phyloP scores from a whole-genome alignment of 2,329 filamentous ascomycete genomes.

The Fusarium sp. region DNA sequence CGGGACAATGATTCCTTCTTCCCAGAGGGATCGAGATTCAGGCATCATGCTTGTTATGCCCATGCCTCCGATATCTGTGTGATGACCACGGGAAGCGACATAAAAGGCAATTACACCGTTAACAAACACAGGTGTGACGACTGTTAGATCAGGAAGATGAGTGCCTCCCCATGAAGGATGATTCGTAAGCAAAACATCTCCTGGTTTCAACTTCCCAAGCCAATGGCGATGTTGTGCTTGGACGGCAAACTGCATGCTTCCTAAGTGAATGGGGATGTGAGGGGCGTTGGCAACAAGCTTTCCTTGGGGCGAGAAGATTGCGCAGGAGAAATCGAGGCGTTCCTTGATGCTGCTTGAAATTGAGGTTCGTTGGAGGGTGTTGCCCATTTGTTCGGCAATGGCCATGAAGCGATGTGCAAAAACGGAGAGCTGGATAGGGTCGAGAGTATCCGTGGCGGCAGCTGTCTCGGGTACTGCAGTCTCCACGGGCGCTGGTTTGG shows the following conservation, averaged over 20 bases:
- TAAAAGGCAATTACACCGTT: constrained; percentile 52
- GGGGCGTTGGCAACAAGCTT: constrained; percentile 52
- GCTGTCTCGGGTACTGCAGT: neutral
- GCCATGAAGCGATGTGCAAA: constrained; percentile 70
- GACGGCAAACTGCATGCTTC: constrained; percentile 57
- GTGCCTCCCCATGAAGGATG: constrained; percentile 55
- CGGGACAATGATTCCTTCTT: constrained; percentile 57
- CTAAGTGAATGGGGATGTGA: constrained; percentile 56
- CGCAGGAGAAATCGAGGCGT: constrained; percentile 58
- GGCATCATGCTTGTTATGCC: constrained; percentile 18
- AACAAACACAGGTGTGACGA: constrained; percentile 56
- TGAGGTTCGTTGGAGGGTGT: constrained; percentile 66
- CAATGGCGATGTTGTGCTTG: constrained; percentile 53
- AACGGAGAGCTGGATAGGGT: constrained; percentile 66
- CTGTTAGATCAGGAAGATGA: constrained; percentile 57
- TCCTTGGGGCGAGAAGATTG: constrained; percentile 56
- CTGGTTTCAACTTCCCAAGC: constrained; percentile 49
- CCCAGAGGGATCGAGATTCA: constrained; percentile 45
- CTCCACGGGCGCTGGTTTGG: no score
- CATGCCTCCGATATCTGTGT: constrained; percentile 50
- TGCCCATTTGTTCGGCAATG: constrained; percentile 70
- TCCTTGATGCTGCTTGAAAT: constrained; percentile 64
- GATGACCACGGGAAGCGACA: constrained; percentile 51
- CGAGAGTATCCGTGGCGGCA: constrained; percentile 39
- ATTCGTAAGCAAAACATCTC: constrained; percentile 56